These are phyloP conservation scores for Quercus suber DNA, from an alignment of 306 rosid species.

Conservation along the genomic window DNA sequence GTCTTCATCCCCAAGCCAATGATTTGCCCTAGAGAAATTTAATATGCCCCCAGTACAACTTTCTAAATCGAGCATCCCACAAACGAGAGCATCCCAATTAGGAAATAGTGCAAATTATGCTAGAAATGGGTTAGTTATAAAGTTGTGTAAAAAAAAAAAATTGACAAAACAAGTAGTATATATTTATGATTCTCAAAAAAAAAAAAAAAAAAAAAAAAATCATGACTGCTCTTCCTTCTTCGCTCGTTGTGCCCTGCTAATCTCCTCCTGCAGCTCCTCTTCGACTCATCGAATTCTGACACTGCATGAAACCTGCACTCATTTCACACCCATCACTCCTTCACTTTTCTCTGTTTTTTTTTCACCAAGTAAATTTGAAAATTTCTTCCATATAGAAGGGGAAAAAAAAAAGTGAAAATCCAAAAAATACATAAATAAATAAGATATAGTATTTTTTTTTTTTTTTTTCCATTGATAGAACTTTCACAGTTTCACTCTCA, in stretches of 20 bases:
- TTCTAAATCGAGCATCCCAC: too few relatives aligned
- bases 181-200: not conserved
- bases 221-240: slow-evolving; percentile 85
- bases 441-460: too few relatives aligned
- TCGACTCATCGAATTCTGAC: slow-evolving; percentile 85
- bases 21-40: too few relatives aligned
- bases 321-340: not conserved
- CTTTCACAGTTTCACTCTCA: too few relatives aligned
- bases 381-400: too few relatives aligned
- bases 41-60: too few relatives aligned
- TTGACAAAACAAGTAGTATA: not conserved
- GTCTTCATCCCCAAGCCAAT: too few relatives aligned
- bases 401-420: too few relatives aligned
- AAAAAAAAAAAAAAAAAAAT: not conserved
- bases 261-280: slow-evolving; percentile 94
- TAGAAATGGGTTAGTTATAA: not conserved
- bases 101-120: not conserved
- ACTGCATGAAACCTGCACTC: slow-evolving; percentile 73
- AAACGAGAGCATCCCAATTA: too few relatives aligned
- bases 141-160: not conserved
- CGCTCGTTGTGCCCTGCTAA: slow-evolving; percentile 96
- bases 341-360: not conserved
- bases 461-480: too few relatives aligned
- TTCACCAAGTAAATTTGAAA: not conserved
- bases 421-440: too few relatives aligned